Base-by-base conservation (phyloP, 2,329 filamentous ascomycete genomes). In the Moelleriella libera region DNA sequence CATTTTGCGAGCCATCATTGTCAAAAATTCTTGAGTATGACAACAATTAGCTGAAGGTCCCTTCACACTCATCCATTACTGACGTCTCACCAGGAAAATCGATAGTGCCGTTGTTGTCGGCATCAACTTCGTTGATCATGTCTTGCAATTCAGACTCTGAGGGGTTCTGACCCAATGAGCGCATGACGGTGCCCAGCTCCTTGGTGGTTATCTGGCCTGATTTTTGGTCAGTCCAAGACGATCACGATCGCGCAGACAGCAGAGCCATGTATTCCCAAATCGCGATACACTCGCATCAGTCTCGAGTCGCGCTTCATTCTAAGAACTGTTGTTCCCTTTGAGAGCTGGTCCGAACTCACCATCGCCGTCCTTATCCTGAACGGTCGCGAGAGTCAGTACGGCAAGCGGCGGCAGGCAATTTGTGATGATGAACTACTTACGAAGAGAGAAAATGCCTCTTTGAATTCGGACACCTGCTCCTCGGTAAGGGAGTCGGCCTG, bases 381-480 rank as follows among this genome's bases (percentile, higher is more conserved):
- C n/a, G 10, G 42, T 30, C n/a, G 32, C 32, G 10, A 21, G 10
- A 51, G 53, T 48, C 42, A 53, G 46, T 31, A 46, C 8, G 29
- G 14, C 11, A 41, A 10, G 32, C 14, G 48, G 7, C 30, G 10
- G 28, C 3, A 31, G 14, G 31, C 6, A 5, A 2, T 43, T 21
- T 2, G 8, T 9, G 9, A 8, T 41, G 29, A 14, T 9, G 5
- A 30, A 42, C 43, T 29, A 71, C 92, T 83, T 83, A 98, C 92
- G 72, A 98, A 98, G 57, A 98, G 87, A 68, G 92, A 98, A 75
- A 98, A 98, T 48, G 92, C 92, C 76, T 98, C 92, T 85, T 97
- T 98, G 79, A 97, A 98, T 76, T 98, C 92, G 67, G 92, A 97
- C 68, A 98, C 92, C 80, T 98, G 92, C 76, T 98, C 92, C 79